These are phyloP conservation scores for Penicillium goetzii DNA, from an alignment of 495 filamentous ascomycete genomes.

Conservation along the genomic window DNA sequence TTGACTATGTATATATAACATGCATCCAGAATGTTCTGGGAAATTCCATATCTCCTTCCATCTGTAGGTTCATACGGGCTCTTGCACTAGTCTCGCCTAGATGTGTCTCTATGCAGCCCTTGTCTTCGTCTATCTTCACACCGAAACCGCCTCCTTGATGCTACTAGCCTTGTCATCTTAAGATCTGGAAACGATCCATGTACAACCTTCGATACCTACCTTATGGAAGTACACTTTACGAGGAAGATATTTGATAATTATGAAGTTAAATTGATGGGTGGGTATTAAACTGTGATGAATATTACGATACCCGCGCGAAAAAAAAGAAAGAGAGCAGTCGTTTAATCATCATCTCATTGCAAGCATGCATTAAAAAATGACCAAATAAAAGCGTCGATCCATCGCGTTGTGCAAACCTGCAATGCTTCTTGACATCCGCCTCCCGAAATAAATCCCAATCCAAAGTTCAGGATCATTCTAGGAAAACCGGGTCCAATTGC, in stretches of 20 bases:
- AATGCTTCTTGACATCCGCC: not conserved
- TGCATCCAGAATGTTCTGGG: constrained; percentile 1
- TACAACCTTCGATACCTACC: too few species aligned
- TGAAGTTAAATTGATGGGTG: not conserved
- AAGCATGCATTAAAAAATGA: constrained; percentile 10
- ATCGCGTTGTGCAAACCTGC: not conserved
- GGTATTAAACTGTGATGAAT: not conserved
- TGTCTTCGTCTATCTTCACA: too few species aligned
- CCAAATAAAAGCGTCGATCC: constrained; percentile 3
- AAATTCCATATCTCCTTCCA: not conserved
- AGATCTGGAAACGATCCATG: too few species aligned
- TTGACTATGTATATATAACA: constrained; percentile 28
- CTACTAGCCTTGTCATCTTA: not conserved
- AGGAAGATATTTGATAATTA: not conserved
- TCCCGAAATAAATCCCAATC: not conserved
- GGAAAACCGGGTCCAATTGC: not conserved
- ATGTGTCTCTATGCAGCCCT: too few species aligned
- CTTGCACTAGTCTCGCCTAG: not conserved
- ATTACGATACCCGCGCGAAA: constrained; percentile 4
- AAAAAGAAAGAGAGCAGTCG: not conserved
- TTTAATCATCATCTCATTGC: constrained; percentile 12
- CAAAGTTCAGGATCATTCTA: not conserved
- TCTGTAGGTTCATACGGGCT: not conserved
- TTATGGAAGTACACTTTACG: not conserved
- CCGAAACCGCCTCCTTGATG: too few species aligned